A percentile compares a stretch with the other conserved stretches of the same genome.
phyloP scores from a whole-genome alignment of 2,329 filamentous ascomycete species.

The Aspergillus pseudonomiae region DNA sequence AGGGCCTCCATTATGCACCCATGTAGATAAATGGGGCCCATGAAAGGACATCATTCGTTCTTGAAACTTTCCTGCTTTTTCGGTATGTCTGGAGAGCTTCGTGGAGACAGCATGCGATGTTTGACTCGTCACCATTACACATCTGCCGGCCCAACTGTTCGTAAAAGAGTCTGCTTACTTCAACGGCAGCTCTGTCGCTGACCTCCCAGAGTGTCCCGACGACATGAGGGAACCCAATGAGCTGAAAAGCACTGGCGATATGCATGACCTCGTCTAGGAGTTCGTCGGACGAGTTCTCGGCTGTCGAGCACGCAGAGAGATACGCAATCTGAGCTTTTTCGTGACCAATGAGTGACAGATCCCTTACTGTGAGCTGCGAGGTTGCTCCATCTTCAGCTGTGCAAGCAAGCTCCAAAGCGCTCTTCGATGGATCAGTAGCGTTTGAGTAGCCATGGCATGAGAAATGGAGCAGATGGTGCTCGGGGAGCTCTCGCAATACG shows the following conservation, averaged over 20 bases:
- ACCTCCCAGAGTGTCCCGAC: not conserved
- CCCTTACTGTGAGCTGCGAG: not conserved
- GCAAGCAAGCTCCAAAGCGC: not conserved
- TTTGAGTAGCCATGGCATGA: slow-evolving; percentile 1
- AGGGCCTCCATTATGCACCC: not conserved
- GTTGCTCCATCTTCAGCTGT: not conserved
- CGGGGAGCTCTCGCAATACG: not conserved
- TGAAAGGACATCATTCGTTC: not conserved
- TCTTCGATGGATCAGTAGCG: not conserved
- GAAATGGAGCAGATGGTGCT: not conserved
- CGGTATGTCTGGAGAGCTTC: not conserved
- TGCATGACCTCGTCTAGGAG: not conserved
- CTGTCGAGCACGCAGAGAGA: not conserved
- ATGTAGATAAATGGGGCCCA: not conserved
- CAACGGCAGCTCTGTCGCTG: not conserved
- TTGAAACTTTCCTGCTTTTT: not conserved
- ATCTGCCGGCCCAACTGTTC: not conserved
- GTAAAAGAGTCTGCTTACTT: not conserved
- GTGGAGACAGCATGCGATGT: not conserved
- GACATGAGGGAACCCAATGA: not conserved
- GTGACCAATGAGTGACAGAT: not conserved
- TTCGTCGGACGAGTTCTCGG: not conserved
- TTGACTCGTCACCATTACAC: too few species aligned
- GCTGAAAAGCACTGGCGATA: not conserved
- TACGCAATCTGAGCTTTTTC: not conserved